Conservation (phyloP, 148 eudicot genomes). For the Tetragonia tetragonoides region DNA sequence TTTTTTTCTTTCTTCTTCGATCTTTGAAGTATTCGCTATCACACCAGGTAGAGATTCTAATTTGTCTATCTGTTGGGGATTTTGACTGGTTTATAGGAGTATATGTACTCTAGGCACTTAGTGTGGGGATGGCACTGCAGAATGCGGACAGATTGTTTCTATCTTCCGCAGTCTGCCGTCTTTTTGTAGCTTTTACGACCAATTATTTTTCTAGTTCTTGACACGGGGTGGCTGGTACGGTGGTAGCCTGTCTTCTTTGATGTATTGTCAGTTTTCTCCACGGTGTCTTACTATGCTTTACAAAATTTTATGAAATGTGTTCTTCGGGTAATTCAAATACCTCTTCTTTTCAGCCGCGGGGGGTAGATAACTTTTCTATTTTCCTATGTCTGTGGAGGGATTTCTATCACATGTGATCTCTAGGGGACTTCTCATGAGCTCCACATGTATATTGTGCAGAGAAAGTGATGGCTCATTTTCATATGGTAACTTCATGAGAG, state of each 20-base stretch:
- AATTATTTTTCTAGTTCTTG: background rate
- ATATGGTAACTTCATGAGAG: constrained; percentile 59
- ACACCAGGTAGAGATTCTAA: background rate
- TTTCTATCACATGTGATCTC: background rate
- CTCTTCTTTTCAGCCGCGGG: too few relatives aligned
- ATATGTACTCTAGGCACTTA: background rate
- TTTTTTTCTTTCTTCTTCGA: too few relatives aligned
- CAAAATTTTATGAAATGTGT: background rate
- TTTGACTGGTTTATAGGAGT: background rate
- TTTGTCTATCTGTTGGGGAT: background rate
- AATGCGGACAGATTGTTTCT: background rate
- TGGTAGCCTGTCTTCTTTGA: background rate
- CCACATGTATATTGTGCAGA: constrained; percentile 32
- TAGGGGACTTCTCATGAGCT: constrained; percentile 2
- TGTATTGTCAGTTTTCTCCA: background rate
- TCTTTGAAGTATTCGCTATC: background rate
- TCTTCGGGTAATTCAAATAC: background rate
- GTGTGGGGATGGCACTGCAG: background rate
- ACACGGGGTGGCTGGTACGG: background rate
- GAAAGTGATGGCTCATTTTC: constrained; percentile 91
- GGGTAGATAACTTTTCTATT: background rate
- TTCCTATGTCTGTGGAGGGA: background rate
- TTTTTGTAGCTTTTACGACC: background rate
- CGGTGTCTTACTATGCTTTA: background rate
- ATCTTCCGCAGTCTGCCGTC: background rate